A percentile compares a stretch with the other conserved stretches of the same genome.
Evolutionary conservation across 306 rosid species (phyloP).

Genomic region (Albizia julibrissin): DNA sequence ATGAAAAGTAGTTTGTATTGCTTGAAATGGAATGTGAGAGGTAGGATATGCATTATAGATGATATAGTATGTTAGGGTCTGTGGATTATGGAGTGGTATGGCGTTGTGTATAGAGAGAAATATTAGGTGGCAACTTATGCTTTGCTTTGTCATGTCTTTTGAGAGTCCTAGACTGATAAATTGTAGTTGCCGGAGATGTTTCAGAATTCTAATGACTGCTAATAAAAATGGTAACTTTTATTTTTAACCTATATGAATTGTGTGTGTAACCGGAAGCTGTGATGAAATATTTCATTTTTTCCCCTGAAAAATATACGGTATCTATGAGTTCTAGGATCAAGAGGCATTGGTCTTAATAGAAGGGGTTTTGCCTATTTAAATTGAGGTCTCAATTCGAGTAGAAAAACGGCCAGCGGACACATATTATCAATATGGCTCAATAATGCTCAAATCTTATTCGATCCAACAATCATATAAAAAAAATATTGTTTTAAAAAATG

Average conservation of each 20-base stretch:
- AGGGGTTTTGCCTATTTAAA: too few species aligned
- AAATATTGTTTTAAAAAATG: too few species aligned
- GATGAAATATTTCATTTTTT: not conserved
- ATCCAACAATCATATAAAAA: too few species aligned
- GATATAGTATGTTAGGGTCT: slow-evolving; percentile 8
- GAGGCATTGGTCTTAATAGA: too few species aligned
- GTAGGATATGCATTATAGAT: slow-evolving; percentile 28
- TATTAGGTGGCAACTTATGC: slow-evolving; percentile 17
- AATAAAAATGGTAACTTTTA: slow-evolving; percentile 18
- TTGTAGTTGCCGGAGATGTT: slow-evolving; percentile 34
- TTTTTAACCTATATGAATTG: not conserved
- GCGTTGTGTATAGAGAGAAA: slow-evolving; percentile 17
- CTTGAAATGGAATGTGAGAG: slow-evolving; percentile 23
- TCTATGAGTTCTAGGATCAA: too few species aligned
- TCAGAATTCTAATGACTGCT: slow-evolving; percentile 19
- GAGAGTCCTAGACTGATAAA: not conserved
- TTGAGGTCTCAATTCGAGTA: too few species aligned
- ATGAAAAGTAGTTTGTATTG: not conserved
- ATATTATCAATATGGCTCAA: too few species aligned
- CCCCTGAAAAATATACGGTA: not conserved
- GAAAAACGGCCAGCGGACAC: too few species aligned
- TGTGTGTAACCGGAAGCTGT: not conserved
- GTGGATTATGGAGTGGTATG: slow-evolving; percentile 13
- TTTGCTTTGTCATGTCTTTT: not conserved
- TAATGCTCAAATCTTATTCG: too few species aligned